These are phyloP conservation scores for Trichophyton simii DNA, from an alignment of 2,329 filamentous ascomycete species.

Conservation along the genomic window DNA sequence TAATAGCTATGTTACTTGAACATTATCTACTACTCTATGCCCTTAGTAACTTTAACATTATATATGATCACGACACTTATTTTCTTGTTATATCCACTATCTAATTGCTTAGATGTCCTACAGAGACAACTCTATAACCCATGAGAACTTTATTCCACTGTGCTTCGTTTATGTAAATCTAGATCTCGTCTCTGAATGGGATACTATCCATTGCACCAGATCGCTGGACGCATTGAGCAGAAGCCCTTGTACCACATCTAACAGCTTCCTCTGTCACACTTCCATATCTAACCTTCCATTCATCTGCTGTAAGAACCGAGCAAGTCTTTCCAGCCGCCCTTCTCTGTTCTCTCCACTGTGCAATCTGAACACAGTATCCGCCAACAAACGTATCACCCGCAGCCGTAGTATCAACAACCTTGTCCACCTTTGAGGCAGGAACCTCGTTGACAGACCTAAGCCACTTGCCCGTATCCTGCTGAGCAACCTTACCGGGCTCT, in stretches of 20 bases:
- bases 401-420: slow-evolving; percentile 83
- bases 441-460: slow-evolving; percentile 33
- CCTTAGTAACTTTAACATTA: too few relatives aligned
- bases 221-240: slow-evolving; percentile 34
- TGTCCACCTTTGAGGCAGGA: slow-evolving; percentile 51
- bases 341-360: slow-evolving; percentile 36
- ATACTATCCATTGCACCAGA: slow-evolving; percentile 38
- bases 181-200: slow-evolving; percentile 35
- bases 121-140: too few relatives aligned
- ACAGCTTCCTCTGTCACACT: slow-evolving; percentile 36
- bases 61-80: too few relatives aligned
- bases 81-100: too few relatives aligned
- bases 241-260: slow-evolving; percentile 32
- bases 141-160: too few relatives aligned
- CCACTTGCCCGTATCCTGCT: slow-evolving; percentile 17
- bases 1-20: too few relatives aligned
- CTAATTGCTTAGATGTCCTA: too few relatives aligned
- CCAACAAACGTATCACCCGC: slow-evolving; percentile 94
- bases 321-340: slow-evolving; percentile 38
- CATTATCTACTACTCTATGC: too few relatives aligned
- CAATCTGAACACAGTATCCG: slow-evolving; percentile 64
- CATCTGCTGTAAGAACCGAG: slow-evolving; percentile 27
- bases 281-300: slow-evolving; percentile 28
- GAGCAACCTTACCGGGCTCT: slow-evolving; percentile 32
- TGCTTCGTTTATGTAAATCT: not conserved